Evolutionary conservation across 768 basidiomycete species (phyloP), one percentile per base, ranked within the genome.

Genomic region (Suillus weaverae): DNA sequence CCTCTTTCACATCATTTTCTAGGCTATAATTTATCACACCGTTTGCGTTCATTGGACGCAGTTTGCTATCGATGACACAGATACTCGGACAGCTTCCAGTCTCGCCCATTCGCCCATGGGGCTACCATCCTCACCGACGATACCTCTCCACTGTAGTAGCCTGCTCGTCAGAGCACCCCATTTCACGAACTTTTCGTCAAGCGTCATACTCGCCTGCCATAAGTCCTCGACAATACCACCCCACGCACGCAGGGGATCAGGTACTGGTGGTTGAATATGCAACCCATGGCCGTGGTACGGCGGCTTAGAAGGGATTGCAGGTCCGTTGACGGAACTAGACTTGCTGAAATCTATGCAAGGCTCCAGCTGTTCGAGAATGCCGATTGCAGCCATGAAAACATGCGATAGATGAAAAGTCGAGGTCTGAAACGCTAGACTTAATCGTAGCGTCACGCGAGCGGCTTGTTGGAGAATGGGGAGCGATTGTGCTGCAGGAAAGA

Each of bases 91-190:
- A 20, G 74, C 78, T 61, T 81, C 72, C 38, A 64, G 75, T 50
- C 88, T 77, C n/a, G 79, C 84, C 88, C 88, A 90, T 66, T 89
- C 86, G 6, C 83, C 83, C 1, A 81, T 70, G 30, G 62, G 64
- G 57, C 73, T 76, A 4, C 69, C 73, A 26, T 79, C 77, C 7
- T 69, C 71, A 4, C 84, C 85, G 3, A 73, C 76, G 11, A 84
- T 64, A 0, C 81, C 75, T 66, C 85, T 80, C 87, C 87, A 89
- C 8, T 87, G 61, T 43, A 92, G 70, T 66, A 90, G 57, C 64
- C 88, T 78, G 41, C 75, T 74, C 2, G 84, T 88, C 64, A 92
- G 70, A 20, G 73, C 72, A 63, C 81, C 81, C 89, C 89, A 90
- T n/a, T 68, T 59, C 1, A 74, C 65, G 7, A 77, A 62, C 1